Conservation (phyloP, 2,329 filamentous ascomycete genomes). For the Alternaria viburni region DNA sequence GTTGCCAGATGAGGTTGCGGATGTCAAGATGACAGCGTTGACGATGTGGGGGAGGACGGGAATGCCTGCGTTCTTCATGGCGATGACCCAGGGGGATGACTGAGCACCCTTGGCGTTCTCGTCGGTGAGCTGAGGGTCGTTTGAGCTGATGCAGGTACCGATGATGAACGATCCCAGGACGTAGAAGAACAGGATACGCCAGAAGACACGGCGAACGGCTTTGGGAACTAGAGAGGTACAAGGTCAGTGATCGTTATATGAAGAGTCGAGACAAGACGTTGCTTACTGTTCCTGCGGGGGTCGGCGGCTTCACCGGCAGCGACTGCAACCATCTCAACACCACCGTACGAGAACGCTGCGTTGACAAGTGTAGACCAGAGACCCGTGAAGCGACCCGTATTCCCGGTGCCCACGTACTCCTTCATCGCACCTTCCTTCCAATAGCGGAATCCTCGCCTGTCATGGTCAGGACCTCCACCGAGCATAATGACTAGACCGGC, state of each 20-base stretch:
- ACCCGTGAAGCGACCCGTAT: conserved; percentile 68
- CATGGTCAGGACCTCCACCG: conserved; percentile 44
- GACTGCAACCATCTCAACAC: conserved; percentile 48
- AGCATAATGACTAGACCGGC: conserved; percentile 43
- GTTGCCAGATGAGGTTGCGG: conserved; percentile 73
- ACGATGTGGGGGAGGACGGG: conserved; percentile 72
- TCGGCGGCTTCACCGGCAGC: conserved; percentile 46
- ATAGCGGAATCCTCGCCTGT: conserved; percentile 65
- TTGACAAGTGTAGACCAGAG: conserved; percentile 63
- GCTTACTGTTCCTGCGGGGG: conserved; percentile 43
- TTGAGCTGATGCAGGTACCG: conserved; percentile 65
- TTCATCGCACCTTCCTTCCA: conserved; percentile 68
- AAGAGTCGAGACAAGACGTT: conserved; percentile 45
- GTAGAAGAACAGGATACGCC: conserved; percentile 64
- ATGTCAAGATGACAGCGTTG: conserved; percentile 77
- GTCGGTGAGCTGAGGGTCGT: conserved; percentile 58
- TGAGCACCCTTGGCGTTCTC: conserved; percentile 47
- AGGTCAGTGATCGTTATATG: background rate
- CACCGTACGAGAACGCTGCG: conserved; percentile 52
- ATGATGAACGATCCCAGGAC: conserved; percentile 59
- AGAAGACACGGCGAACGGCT: conserved; percentile 62
- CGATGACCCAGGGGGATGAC: conserved; percentile 62
- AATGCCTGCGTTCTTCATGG: conserved; percentile 71
- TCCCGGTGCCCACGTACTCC: conserved; percentile 58
- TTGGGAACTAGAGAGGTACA: conserved; percentile 51